These are phyloP conservation scores for Amauroascus verrucosus DNA, from an alignment of 2,329 filamentous ascomycete species.

Conservation along the genomic window DNA sequence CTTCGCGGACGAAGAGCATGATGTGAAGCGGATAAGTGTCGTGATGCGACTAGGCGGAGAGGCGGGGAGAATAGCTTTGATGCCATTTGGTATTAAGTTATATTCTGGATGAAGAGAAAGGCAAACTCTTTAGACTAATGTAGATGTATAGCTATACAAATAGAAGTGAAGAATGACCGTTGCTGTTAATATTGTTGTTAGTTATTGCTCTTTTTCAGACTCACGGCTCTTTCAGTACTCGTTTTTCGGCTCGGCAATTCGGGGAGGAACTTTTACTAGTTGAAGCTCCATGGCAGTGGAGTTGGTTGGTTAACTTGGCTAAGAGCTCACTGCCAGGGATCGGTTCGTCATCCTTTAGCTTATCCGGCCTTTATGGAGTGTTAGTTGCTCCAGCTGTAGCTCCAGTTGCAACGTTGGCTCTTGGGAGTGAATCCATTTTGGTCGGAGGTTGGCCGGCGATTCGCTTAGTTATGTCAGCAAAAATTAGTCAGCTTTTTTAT, in stretches of 20 bases:
- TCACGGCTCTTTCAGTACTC: not conserved
- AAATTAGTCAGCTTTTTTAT: too few species aligned
- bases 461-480: too few species aligned
- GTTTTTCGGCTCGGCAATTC: conserved; percentile 1
- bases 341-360: too few species aligned
- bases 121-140: not conserved
- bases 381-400: too few species aligned
- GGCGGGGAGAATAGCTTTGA: conserved; percentile 8
- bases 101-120: not conserved
- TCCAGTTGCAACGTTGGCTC: too few species aligned
- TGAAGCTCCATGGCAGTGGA: not conserved
- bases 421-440: too few species aligned
- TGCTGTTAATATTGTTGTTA: not conserved
- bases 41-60: not conserved
- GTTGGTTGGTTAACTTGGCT: not conserved
- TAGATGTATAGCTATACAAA: too few species aligned
- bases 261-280: not conserved
- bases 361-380: too few species aligned
- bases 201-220: too few species aligned
- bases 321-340: too few species aligned
- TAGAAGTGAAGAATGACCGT: too few species aligned
- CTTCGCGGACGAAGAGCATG: not conserved
- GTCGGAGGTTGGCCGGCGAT: too few species aligned
- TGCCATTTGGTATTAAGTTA: conserved; percentile 8
- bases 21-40: not conserved